These are phyloP conservation scores for Arachis monticola DNA, from an alignment of 331 rosid genomes.

Conservation along the genomic window DNA sequence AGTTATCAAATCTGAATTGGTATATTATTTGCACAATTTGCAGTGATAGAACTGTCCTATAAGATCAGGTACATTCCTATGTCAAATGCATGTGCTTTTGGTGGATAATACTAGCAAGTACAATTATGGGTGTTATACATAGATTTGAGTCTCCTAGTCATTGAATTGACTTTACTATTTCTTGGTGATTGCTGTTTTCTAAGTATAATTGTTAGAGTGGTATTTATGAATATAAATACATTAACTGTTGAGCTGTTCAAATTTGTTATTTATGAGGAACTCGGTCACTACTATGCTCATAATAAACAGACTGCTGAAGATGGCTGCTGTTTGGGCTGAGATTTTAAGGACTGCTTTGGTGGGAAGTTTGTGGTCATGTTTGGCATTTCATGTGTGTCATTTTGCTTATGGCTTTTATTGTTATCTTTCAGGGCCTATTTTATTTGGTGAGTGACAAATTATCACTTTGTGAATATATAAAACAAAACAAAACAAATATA, in stretches of 20 bases:
- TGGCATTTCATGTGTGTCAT: constrained; percentile 8
- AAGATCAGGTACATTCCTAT: background rate
- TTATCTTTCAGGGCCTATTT: background rate
- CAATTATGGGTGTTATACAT: background rate
- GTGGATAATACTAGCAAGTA: background rate
- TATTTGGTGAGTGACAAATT: background rate
- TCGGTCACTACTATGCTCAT: constrained; percentile 18
- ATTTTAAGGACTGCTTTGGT: background rate
- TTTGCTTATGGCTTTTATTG: background rate
- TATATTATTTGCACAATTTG: background rate
- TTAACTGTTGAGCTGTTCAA: background rate
- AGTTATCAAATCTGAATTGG: background rate
- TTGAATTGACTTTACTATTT: background rate
- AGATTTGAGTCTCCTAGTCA: constrained; percentile 12
- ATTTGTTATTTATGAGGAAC: background rate
- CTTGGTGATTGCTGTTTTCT: background rate
- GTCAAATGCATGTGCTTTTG: background rate
- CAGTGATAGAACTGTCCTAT: background rate
- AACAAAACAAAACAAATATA: constrained; percentile 3
- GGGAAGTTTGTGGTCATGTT: constrained; percentile 16
- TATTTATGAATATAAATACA: background rate
- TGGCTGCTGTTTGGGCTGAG: background rate
- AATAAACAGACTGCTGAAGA: background rate
- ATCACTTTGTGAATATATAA: background rate
- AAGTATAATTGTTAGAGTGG: background rate